Base-by-base conservation (phyloP, 148 eudicot species). In the Chenopodium quinoa region DNA sequence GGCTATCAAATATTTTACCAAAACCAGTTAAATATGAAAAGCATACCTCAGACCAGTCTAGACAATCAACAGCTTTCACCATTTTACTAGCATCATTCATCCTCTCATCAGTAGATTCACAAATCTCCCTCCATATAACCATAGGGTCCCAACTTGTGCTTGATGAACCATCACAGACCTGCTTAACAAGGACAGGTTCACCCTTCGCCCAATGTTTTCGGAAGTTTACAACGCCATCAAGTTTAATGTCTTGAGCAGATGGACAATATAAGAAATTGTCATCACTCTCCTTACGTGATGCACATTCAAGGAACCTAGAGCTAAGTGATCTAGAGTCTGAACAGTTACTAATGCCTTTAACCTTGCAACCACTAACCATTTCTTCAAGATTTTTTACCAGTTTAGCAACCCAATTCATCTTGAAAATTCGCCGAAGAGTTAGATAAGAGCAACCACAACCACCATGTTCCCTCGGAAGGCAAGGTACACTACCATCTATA, bases 331-430 rank as follows among this genome's bases (percentile, higher is more conserved):
- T 86, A 79, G 84, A 75, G 73, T 85, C 85, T 54, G 83, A 77
- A 62, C 79, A 75, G 62, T 63, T 63, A 50, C 75, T 78, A 27
- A 78, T 78, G 79, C 86, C 86, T 82, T 78, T 69, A 78, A 89
- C 83, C 84, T 83, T 92, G 82, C 99, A 95, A 79, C 94, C 97
- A 85, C 82, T 86, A 75, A 92, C 93, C 97, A 95, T 93, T 88
- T 95, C 99, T 84, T 93, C 97, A 5, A 94, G 86, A 88, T 90
- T 93, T 88, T 95, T 93, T 54, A 91, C 97, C 78, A 95, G 85
- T 88, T 92, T 93, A 50, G 97, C 93, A 87, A 93, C 99, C 99
- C 99, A 95, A 73, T 95, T 92, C 92, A 95, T 93, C 88, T 95
- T 95, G 80, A 95, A 95, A 78, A 93, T 95, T 73, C 99, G 88